Base-by-base conservation (phyloP, 352 stramenopile genomes). In the Pythium angustatum region DNA sequence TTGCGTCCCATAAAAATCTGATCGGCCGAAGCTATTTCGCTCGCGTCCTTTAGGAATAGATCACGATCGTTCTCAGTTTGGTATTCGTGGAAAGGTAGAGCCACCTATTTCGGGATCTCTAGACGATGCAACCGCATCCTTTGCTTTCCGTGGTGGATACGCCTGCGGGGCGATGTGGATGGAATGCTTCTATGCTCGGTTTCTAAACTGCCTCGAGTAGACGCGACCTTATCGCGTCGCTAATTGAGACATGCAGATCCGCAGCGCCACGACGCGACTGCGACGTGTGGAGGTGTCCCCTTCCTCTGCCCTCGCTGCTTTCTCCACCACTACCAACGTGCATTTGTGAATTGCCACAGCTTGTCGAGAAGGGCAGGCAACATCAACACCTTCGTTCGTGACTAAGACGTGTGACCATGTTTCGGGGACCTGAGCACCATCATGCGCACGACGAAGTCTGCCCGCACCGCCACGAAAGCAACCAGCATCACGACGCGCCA, bases 401-500 rank as follows among this genome's bases (percentile, higher is more conserved):
- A 34, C 11, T 21, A 44, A 6, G 7, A n/a, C 11, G 36, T 21
- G 14, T 44, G 19, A 61, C 31, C 14, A 61, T 72, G 65, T 36
- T 57, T 41, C 65, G 47, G 43, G 74, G 71, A 47, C 70, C 73
- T 41, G 76, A 84, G 41, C 68, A 68, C n/a, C 54, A 64, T 31
- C 47, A 56, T 36, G 14, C 44, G n/a, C 64, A 73, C 4, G 66
- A 75, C 28, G 69, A 75, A 27, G 53, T 48, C 8, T 81, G 70
- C 43, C 70, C 73, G 27, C 48, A 69, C 26, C 53, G 34, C 47
- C 60, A 78, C 34, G 43, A 56, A 14, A 76, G 58, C 24, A 79
- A 82, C 44, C 72, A 84, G 40, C 71, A 66, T 19, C 66, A 77
- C 22, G 69, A 83, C 26, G 34, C 69, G 49, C 76, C 69, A 8